A percentile compares a stretch with the other conserved stretches of the same genome.
Evolutionary conservation across 108 stramenopile genomes (phyloP).

Genomic region (Skeletonema costatum): DNA sequence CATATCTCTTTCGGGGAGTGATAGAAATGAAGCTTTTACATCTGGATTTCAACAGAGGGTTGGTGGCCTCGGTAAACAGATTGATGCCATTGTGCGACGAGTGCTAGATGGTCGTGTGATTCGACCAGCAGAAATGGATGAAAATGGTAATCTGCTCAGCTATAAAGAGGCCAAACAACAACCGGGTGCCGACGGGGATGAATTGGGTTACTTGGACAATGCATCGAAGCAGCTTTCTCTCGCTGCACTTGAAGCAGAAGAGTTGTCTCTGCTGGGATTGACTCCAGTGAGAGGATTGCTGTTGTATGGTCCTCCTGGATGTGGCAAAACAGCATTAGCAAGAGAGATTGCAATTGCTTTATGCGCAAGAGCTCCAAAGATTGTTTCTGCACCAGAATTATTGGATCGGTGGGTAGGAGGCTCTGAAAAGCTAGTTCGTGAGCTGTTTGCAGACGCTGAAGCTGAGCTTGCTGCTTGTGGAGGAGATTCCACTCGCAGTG

Average conservation of each 20-base stretch:
- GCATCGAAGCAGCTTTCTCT: constrained; percentile 32
- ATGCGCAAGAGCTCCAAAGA: constrained; percentile 86
- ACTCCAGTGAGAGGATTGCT: constrained; percentile 77
- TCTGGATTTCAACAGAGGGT: constrained; percentile 50
- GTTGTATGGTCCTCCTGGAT: constrained; percentile 86
- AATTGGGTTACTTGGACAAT: constrained; percentile 21
- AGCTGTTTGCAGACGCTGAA: constrained; percentile 95
- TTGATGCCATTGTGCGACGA: constrained; percentile 73
- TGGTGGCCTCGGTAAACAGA: constrained; percentile 71
- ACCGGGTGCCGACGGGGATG: background rate
- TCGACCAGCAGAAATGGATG: constrained; percentile 38
- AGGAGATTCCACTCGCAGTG: constrained; percentile 72
- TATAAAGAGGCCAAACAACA: constrained; percentile 24
- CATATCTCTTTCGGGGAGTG: constrained; percentile 36
- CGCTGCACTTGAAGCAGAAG: constrained; percentile 75
- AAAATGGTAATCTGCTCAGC: constrained; percentile 19
- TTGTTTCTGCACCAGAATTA: constrained; percentile 93
- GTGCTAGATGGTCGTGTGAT: constrained; percentile 76
- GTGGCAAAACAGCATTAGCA: constrained; percentile 92
- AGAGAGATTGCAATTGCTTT: constrained; percentile 90
- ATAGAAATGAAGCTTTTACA: constrained; percentile 43
- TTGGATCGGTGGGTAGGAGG: constrained; percentile 98
- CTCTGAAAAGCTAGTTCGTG: constrained; percentile 87
- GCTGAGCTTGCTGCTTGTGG: constrained; percentile 74
- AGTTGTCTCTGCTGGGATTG: constrained; percentile 84